These are phyloP conservation scores for Jamesozyma piceae DNA, from an alignment of 805 yeast species.

Conservation along the genomic window DNA sequence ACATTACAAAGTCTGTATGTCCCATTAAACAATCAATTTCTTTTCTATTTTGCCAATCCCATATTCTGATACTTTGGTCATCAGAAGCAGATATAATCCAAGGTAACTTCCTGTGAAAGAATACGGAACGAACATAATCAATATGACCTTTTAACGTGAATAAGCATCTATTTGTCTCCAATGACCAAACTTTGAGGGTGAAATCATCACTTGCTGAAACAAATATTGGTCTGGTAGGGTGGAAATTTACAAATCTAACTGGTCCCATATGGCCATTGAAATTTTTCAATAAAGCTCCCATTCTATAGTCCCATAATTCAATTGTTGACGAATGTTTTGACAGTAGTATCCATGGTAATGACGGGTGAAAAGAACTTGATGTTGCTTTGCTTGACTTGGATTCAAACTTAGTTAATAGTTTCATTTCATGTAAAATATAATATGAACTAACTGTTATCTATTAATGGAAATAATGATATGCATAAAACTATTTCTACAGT, in stretches of 20 bases:
- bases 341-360: constrained; percentile 88
- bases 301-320: constrained; percentile 97
- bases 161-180: constrained; percentile 81
- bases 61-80: constrained; percentile 95
- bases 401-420: constrained; percentile 84
- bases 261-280: constrained; percentile 98
- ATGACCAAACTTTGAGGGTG: constrained; percentile 90
- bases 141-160: constrained; percentile 88
- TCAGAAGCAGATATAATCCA: constrained; percentile 96
- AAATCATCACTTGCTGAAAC: constrained; percentile 97
- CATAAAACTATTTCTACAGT: neutral
- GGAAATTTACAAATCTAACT: constrained; percentile 88
- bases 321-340: constrained; percentile 90
- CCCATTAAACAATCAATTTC: constrained; percentile 96
- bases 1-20: constrained; percentile 96
- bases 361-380: constrained; percentile 93
- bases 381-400: constrained; percentile 95
- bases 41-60: constrained; percentile 99
- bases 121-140: constrained; percentile 90
- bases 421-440: constrained; percentile 40
- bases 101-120: constrained; percentile 90
- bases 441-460: neutral
- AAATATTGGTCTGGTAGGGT: constrained; percentile 94
- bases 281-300: constrained; percentile 93
- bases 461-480: neutral